These are phyloP conservation scores for Colletotrichum siamense DNA, from an alignment of 2,329 filamentous ascomycete species.

Conservation along the genomic window DNA sequence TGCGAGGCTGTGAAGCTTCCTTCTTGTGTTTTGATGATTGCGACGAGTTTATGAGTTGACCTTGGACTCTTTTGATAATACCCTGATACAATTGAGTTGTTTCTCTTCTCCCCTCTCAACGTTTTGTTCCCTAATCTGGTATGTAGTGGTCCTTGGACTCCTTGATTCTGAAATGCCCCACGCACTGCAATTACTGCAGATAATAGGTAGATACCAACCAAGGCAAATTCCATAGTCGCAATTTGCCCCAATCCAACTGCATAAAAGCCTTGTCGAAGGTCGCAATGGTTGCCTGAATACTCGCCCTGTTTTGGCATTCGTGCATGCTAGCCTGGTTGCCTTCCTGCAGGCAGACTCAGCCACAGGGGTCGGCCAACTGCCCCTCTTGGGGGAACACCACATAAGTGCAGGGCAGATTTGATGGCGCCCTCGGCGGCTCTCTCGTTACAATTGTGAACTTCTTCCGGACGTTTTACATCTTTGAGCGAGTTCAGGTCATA, in stretches of 20 bases:
- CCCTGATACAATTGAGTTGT: not conserved
- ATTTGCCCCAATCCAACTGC: not conserved
- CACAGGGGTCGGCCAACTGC: not conserved
- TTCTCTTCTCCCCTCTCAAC: not conserved
- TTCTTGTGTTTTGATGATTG: not conserved
- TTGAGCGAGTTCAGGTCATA: too few species aligned
- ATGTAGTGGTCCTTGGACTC: too few species aligned
- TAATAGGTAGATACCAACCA: too few species aligned
- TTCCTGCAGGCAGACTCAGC: not conserved
- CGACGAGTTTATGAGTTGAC: not conserved
- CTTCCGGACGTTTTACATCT: not conserved
- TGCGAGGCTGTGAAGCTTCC: not conserved
- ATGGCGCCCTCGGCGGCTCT: not conserved
- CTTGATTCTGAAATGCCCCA: not conserved
- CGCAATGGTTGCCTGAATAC: not conserved
- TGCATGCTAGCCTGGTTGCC: conserved; percentile 4
- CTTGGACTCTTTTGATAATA: not conserved
- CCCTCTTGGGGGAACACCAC: not conserved
- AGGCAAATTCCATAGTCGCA: too few species aligned
- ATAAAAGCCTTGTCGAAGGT: not conserved
- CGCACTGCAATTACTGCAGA: not conserved
- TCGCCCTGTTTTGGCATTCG: not conserved
- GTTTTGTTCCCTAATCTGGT: not conserved
- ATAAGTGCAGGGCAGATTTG: not conserved
- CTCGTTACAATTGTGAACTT: rapidly evolving